Evolutionary conservation across 1,284 basidiomycete genomes (phyloP).

Genomic region (Leccinum huronense): DNA sequence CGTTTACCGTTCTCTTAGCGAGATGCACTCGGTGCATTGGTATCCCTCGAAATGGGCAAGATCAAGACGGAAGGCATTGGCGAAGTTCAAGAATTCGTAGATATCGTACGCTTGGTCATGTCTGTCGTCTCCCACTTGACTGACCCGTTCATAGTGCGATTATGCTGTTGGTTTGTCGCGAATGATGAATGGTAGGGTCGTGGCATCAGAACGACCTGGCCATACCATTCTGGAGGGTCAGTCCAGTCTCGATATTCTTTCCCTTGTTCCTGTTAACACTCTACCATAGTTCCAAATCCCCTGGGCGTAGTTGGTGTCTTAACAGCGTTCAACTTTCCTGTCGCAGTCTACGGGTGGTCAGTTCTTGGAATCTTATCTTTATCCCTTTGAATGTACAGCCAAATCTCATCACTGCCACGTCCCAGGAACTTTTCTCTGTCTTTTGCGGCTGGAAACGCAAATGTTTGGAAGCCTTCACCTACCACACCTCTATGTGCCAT

Average conservation of each 20-base stretch:
- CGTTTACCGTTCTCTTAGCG: constrained; percentile 44
- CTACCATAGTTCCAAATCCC: constrained; percentile 77
- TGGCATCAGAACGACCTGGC: constrained; percentile 85
- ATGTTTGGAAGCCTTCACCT: constrained; percentile 93
- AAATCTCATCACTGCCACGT: constrained; percentile 7
- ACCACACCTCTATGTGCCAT: constrained; percentile 87
- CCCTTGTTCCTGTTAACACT: constrained; percentile 10
- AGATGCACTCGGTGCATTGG: constrained; percentile 78
- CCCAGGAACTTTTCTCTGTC: constrained; percentile 87
- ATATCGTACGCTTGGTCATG: constrained; percentile 60
- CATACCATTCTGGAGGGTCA: constrained; percentile 86
- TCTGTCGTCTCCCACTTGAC: constrained; percentile 15
- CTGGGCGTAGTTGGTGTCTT: constrained; percentile 90
- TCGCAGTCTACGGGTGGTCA: constrained; percentile 86
- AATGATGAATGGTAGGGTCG: constrained; percentile 86
- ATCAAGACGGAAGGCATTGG: constrained; percentile 90
- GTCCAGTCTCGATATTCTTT: constrained; percentile 10
- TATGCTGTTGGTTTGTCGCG: constrained; percentile 83
- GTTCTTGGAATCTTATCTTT: constrained; percentile 11
- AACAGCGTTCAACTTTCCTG: constrained; percentile 93
- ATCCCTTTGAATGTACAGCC: constrained; percentile 5
- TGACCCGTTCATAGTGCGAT: constrained; percentile 48
- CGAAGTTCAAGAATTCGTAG: constrained; percentile 93
- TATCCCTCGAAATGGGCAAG: constrained; percentile 95
- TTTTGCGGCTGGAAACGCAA: constrained; percentile 88